Conservation (phyloP, 73 alveolate species). For the Paramecium bursaria region DNA sequence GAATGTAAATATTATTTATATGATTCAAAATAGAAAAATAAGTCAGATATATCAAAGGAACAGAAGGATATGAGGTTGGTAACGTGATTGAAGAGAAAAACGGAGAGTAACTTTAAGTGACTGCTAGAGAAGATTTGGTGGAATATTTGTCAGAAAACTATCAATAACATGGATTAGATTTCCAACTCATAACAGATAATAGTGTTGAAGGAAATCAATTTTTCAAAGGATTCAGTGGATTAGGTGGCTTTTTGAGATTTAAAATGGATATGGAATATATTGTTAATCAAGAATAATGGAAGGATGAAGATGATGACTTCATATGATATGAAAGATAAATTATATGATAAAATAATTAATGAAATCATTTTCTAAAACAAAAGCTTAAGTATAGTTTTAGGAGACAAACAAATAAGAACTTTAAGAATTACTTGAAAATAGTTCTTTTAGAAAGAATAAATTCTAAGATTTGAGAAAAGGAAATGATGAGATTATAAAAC, state of each 20-base stretch:
- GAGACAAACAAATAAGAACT: conserved; percentile 17
- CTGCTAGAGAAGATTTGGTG: conserved; percentile 84
- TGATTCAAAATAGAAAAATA: neutral
- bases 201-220: conserved; percentile 98
- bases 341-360: too few species aligned
- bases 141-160: conserved; percentile 97
- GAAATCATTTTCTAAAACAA: too few species aligned
- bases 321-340: conserved; percentile 55
- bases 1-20: conserved; percentile 42
- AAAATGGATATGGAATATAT: conserved; percentile 85
- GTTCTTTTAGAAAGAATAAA: conserved; percentile 19
- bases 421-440: conserved; percentile 20
- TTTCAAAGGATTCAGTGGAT: conserved; percentile 98
- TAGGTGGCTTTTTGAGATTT: conserved; percentile 98
- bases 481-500: neutral
- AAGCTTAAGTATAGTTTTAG: too few species aligned
- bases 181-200: conserved; percentile 97
- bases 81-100: conserved; percentile 75
- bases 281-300: conserved; percentile 70
- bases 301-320: conserved; percentile 76
- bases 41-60: neutral
- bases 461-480: neutral
- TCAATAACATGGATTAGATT: conserved; percentile 89
- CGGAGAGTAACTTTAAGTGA: conserved; percentile 90
- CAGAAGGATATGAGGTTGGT: conserved; percentile 75